Evolutionary conservation across 805 yeast genomes (phyloP), one percentile per base, ranked within the genome.

Genomic region (Starmerella sp.): DNA sequence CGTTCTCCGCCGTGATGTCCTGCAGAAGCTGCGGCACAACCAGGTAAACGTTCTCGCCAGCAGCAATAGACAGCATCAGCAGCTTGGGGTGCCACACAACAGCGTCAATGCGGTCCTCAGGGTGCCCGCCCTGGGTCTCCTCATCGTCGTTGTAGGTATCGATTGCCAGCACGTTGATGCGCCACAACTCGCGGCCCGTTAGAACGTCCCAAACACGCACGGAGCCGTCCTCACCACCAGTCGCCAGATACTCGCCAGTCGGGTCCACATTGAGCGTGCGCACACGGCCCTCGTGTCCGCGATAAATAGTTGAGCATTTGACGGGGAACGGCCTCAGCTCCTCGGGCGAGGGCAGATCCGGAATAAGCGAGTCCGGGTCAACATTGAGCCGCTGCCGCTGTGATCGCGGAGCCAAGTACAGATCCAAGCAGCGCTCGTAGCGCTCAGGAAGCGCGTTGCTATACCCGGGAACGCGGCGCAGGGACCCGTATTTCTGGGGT

Each of bases 261-360:
- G 96, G 95, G 67, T 91, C 95, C 48, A 91, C 78, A 8, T 90
- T 80, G 32, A 93, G 66, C 2, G 91, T 76, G 69, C 98, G 82
- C 50, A 93, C 82, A 64, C 83, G 83, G 45, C 84, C 95, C 44
- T 73, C 72, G 68, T 91, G 98, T 34, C 98, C 98, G 57, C 76
- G 77, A 68, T 80, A 91, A 1, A 81, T 71, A 5, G 95, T 89
- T 3, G 97, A 84, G 62, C 93, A 82, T 66, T 82, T 80, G 65
- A 89, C 86, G 51, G 98, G 98, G 83, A 93, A 93, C 15, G 98
- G 98, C 70, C 95, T 81, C 64, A 93, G 76, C 70, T 93, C 98
- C 71, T 88, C 83, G 57, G 98, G 98, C 28, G 96, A 86, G 41
- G 98, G 98, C 62, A 93, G 78, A 65, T 93, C 95, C 10, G 98